Base-by-base conservation (phyloP, 192 early-diverging fungal species). In the Geranomyces michiganensis region DNA sequence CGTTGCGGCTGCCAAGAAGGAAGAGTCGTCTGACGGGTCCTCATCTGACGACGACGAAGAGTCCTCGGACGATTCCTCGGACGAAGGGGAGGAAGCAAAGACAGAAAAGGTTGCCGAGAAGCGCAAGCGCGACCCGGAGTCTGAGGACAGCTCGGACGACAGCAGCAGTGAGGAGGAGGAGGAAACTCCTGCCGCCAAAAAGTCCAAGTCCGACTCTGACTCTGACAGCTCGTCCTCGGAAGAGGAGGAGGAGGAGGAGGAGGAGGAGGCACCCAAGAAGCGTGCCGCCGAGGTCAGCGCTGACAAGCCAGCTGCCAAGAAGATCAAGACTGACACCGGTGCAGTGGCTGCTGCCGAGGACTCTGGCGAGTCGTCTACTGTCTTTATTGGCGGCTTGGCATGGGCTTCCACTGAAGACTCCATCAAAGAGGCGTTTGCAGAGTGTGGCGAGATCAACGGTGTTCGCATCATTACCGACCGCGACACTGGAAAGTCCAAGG, bases 381-480 rank as follows among this genome's bases (percentile, higher is more conserved):
- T 91, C 56, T 94, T 91, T 72, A 82, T 93, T 51, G 93, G 93
- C 58, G 84, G 86, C 73, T 77, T 94, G 21, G 85, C 89, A 45
- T 94, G 83, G 84, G 89, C 87, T 69, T 78, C 86, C 55, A 84
- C 84, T 70, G 88, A 88, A 51, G 88, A 94, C 67, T 75, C 73
- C 72, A 72, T 94, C 60, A 76, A 77, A 19, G 74, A 80, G 43
- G 78, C 78, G 70, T 92, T 94, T 56, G 71, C 79, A 46, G 87
- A 88, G 63, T 81, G 80, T 72, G 93, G 94, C 70, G 85, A 87
- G 56, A 84, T 97, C 61, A 68, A 71, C 7, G 82, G 81, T 65
- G 91, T 90, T 26, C 90, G 94, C 55, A 88, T 98, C 63, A 89
- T 92, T 59, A 90, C 79, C 63, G 89, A 93, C 65, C 77, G 76